A percentile compares a stretch with the other conserved stretches of the same genome.
These are phyloP conservation scores for Ascosphaera aggregata DNA, from an alignment of 2,329 filamentous ascomycete genomes.

Conservation along the genomic window DNA sequence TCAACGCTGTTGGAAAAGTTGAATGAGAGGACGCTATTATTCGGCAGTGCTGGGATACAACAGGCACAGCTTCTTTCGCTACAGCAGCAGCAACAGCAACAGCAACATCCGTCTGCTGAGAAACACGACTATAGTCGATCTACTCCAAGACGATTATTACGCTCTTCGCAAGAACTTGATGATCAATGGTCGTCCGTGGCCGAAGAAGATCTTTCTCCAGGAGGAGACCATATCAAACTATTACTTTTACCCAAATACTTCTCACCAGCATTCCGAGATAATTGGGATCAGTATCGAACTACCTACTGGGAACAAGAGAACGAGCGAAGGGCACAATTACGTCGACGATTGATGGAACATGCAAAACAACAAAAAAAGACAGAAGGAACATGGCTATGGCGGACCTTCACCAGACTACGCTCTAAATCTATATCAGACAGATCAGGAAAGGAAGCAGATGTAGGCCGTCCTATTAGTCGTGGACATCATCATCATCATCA, in stretches of 20 bases:
- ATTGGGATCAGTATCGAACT: constrained; percentile 83
- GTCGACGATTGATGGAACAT: constrained; percentile 43
- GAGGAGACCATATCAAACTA: constrained; percentile 80
- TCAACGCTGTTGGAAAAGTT: constrained; percentile 33
- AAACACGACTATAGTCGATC: not conserved
- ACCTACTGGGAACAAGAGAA: constrained; percentile 98
- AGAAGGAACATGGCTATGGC: constrained; percentile 60
- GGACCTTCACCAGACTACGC: constrained; percentile 26
- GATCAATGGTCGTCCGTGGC: constrained; percentile 22
- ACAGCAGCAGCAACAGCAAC: too few species aligned
- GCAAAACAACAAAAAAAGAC: constrained; percentile 40
- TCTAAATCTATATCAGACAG: constrained; percentile 10
- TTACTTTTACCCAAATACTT: constrained; percentile 85
- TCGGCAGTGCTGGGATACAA: too few species aligned
- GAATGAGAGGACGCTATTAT: not conserved
- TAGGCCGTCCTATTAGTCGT: constrained; percentile 3
- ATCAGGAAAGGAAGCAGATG: constrained; percentile 1
- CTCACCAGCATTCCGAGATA: constrained; percentile 79
- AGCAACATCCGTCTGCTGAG: not conserved
- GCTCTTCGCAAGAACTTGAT: not conserved
- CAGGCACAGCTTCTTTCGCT: too few species aligned
- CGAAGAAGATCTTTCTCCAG: constrained; percentile 75
- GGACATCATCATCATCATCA: constrained; percentile 10
- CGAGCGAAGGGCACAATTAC: constrained; percentile 53
- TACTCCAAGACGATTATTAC: not conserved